Percentiles rank a stretch among this genome's conserved stretches.
Conservation (phyloP, 2,329 filamentous ascomycete genomes). For the Sporothrix pseudoabietina region DNA sequence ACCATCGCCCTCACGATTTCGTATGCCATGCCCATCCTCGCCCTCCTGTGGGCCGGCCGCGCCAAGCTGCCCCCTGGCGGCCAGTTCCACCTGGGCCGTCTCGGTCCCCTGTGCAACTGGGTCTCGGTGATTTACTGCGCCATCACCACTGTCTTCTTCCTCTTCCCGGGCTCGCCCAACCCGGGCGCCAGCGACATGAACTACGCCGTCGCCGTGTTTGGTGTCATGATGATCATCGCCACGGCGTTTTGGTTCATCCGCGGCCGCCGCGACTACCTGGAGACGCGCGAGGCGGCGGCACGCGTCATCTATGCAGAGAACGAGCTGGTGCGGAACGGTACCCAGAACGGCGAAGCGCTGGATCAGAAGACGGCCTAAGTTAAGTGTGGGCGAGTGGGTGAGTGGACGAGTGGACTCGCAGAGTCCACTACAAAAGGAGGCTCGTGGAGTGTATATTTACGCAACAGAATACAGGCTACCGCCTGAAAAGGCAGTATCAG, state of each 20-base stretch:
- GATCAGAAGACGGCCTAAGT: neutral
- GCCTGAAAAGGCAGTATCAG: neutral
- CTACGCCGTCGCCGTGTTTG: conserved; percentile 34
- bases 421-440: too few relatives aligned
- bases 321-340: neutral
- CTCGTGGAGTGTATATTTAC: neutral
- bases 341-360: neutral
- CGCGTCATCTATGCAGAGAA: conserved; percentile 29
- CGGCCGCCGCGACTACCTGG: conserved; percentile 30
- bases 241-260: conserved; percentile 34
- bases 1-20: conserved; percentile 59
- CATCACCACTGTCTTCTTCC: conserved; percentile 34
- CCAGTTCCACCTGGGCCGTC: conserved; percentile 27
- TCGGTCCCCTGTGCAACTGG: conserved; percentile 31
- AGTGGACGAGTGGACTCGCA: neutral
- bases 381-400: too few relatives aligned
- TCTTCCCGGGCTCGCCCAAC: conserved; percentile 33
- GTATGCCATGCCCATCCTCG: conserved; percentile 53
- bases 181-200: conserved; percentile 33
- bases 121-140: conserved; percentile 32
- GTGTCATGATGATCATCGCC: conserved; percentile 33
- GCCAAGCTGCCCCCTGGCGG: conserved; percentile 52
- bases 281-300: conserved; percentile 19
- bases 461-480: neutral
- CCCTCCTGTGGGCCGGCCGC: conserved; percentile 53